Percentiles rank a stretch among this genome's conserved stretches.
Evolutionary conservation across 1,284 basidiomycete genomes (phyloP).

Genomic region (Amylostereum areolatum): DNA sequence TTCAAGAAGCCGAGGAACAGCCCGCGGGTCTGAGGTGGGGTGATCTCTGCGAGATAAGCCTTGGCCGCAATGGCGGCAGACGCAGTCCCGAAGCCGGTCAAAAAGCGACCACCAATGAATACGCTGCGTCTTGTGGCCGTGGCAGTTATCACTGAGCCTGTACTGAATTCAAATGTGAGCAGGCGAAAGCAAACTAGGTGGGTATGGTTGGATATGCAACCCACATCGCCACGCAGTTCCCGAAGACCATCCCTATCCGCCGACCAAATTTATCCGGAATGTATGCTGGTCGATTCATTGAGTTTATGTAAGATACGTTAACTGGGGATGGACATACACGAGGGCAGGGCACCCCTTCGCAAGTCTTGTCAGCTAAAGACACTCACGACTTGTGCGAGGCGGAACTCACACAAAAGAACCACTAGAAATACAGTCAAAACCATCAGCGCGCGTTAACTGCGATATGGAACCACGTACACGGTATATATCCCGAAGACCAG

Average conservation of each 20-base stretch:
- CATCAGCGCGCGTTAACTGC: neutral
- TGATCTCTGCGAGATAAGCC: conserved; percentile 46
- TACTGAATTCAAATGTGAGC: conserved; percentile 17
- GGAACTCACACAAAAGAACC: conserved; percentile 7
- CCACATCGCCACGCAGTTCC: conserved; percentile 40
- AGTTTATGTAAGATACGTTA: neutral
- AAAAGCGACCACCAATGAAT: conserved; percentile 46
- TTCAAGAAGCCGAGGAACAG: conserved; percentile 46
- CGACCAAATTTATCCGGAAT: conserved; percentile 48
- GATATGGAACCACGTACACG: conserved; percentile 27
- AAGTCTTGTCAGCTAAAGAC: neutral
- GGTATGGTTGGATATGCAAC: conserved; percentile 9
- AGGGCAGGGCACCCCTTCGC: conserved; percentile 37
- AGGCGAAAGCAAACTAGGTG: neutral
- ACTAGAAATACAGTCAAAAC: neutral
- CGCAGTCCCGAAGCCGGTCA: conserved; percentile 40
- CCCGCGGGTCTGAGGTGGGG: conserved; percentile 43
- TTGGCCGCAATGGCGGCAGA: conserved; percentile 43
- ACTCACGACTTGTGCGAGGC: too few species aligned
- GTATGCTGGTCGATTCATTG: conserved; percentile 24
- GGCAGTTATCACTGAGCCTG: conserved; percentile 44
- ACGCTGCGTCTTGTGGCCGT: conserved; percentile 34
- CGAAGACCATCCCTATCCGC: conserved; percentile 46
- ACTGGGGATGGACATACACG: conserved; percentile 24
- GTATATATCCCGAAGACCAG: conserved; percentile 54